Percentiles rank a stretch among this genome's conserved stretches.
Conservation (phyloP, 202 grass and related monocot genomes). For the Musa balbisiana region DNA sequence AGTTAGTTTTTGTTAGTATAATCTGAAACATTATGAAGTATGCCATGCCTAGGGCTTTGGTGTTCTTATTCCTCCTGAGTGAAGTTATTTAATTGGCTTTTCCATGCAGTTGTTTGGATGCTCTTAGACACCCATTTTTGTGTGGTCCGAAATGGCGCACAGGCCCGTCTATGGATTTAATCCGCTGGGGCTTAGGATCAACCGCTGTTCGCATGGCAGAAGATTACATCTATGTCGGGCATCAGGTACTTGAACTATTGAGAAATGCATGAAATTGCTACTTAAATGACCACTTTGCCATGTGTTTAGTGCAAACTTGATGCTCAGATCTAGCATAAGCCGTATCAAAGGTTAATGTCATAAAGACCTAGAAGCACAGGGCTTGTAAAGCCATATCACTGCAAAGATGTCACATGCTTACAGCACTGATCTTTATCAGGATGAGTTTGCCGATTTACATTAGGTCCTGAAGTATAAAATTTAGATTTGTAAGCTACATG, state of each 20-base stretch:
- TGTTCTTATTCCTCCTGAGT: background rate
- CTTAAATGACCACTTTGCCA: too few relatives aligned
- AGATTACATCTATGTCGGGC: conserved; percentile 89
- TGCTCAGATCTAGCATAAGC: too few relatives aligned
- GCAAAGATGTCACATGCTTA: too few relatives aligned
- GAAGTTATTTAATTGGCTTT: conserved; percentile 23
- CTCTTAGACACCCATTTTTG: conserved; percentile 85
- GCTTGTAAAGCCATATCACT: too few relatives aligned
- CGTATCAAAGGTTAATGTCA: too few relatives aligned
- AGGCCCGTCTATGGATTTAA: conserved; percentile 53
- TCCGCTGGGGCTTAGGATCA: conserved; percentile 84
- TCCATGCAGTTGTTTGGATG: conserved; percentile 63
- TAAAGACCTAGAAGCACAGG: too few relatives aligned
- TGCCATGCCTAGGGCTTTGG: background rate
- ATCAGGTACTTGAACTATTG: conserved; percentile 46
- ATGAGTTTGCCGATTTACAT: too few relatives aligned
- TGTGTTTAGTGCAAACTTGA: too few relatives aligned
- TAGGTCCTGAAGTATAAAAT: too few relatives aligned
- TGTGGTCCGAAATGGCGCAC: conserved; percentile 93
- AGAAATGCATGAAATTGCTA: background rate
- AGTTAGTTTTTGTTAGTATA: background rate
- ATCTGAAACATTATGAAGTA: background rate
- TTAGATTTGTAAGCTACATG: too few relatives aligned
- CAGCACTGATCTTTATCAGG: too few relatives aligned
- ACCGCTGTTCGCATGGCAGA: conserved; percentile 84